phyloP scores from a whole-genome alignment of 768 basidiomycete species.

The Psilocybe tampanensis region DNA sequence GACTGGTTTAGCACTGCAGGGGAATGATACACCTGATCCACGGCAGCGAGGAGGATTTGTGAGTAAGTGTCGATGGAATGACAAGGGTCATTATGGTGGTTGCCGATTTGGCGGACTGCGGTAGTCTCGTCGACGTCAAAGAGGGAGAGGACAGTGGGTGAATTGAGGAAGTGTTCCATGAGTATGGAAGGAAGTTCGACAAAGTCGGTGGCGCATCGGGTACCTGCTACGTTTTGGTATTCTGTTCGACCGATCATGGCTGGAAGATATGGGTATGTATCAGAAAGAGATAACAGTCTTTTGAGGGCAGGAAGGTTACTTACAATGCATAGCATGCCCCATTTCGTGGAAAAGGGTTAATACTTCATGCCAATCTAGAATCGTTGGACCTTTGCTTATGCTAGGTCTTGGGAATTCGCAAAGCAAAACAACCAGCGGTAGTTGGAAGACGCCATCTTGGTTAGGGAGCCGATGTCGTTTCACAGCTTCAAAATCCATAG shows the following conservation, averaged over 20 bases:
- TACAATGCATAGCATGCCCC: constrained; percentile 99
- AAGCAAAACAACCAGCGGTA: constrained; percentile 89
- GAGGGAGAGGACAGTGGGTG: constrained; percentile 79
- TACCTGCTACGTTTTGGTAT: constrained; percentile 97
- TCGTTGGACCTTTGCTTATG: constrained; percentile 61
- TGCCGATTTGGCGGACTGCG: constrained; percentile 49
- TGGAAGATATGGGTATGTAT: constrained; percentile 37
- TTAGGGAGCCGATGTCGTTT: constrained; percentile 63
- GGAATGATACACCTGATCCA: constrained; percentile 94
- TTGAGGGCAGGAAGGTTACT: constrained; percentile 35
- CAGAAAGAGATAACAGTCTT: neutral
- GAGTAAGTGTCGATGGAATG: constrained; percentile 86
- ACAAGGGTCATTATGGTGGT: constrained; percentile 76
- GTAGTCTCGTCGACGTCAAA: constrained; percentile 61
- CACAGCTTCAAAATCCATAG: constrained; percentile 63
- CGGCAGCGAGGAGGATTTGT: constrained; percentile 84
- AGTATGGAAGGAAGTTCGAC: constrained; percentile 97
- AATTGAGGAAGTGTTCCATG: constrained; percentile 97
- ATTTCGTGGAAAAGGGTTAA: constrained; percentile 97
- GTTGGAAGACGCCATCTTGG: constrained; percentile 74
- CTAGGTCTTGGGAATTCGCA: constrained; percentile 82
- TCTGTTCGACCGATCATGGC: constrained; percentile 98
- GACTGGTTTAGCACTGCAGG: constrained; percentile 48
- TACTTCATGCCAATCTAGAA: constrained; percentile 91
- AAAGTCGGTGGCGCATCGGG: constrained; percentile 97